Evolutionary conservation across 495 filamentous ascomycete genomes (phyloP), one percentile per base, ranked within the genome.

Genomic region (Podospora comata): DNA sequence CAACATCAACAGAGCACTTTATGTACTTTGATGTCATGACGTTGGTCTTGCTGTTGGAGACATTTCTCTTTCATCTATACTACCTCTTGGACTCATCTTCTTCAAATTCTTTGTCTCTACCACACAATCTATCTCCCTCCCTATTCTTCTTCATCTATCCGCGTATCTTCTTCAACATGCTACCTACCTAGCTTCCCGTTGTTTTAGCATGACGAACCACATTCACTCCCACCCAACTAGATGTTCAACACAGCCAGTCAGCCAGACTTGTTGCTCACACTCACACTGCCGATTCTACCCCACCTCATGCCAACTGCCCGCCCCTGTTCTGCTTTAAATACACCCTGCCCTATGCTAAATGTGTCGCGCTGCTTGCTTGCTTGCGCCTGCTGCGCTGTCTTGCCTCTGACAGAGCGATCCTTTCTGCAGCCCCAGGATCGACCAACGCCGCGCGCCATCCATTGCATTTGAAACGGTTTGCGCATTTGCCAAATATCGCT

Each of bases 401-500:
- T 48, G 39, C 39, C 1, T 39, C 23, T 39, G 11, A 39, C 34
- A 27, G 27, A 60, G 58, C 58, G 58, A 60, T 28, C n/a, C 58
- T 61, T 1, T 61, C 59, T 61, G 59, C 23, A 61, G 30, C 59
- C 59, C 59, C 16, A 32, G 5, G 39, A 48, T 48, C 39, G 39
- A 23, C 39, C 39, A 48, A 16, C 39, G 39, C 13, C 39, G 39
- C 39, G 13, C 13, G 39, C 30, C 30, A 16, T 48, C 39, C 30
- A 48, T 7, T 5, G 55, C 55, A 58, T 26, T 19, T 20, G 34
- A 63, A 39, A 28, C 9, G 61, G 30, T 23, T 63, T 16, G 28
- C 18, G 30, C 28, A 63, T 63, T 63, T 63, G 61, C 30, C 61
- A 48, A 63, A 63, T 63, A 32, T 63, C 61, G 32, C 61, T 63